These are phyloP conservation scores for Musa acuminata DNA, from an alignment of 176 grass and related monocot species.

Conservation along the genomic window DNA sequence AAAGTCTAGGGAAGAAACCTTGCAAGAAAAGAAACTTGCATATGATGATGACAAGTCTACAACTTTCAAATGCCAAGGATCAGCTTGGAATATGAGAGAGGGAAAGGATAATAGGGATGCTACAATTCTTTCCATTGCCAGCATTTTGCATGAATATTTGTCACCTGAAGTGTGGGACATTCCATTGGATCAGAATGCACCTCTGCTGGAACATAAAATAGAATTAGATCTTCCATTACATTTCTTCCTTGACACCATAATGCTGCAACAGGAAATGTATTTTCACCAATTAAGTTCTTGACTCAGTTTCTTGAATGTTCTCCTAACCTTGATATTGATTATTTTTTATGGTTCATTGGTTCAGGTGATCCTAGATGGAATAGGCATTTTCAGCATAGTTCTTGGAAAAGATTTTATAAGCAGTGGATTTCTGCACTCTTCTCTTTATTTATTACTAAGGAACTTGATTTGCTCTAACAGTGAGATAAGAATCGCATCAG, in stretches of 20 bases:
- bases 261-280: constrained; percentile 63
- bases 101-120: constrained; percentile 33
- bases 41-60: too few relatives aligned
- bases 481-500: constrained; percentile 76
- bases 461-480: constrained; percentile 73
- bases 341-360: constrained; percentile 2
- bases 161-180: constrained; percentile 78
- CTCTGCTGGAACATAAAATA: constrained; percentile 19
- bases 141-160: constrained; percentile 76
- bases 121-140: constrained; percentile 60
- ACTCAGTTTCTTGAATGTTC: constrained; percentile 19
- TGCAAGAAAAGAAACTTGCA: too few relatives aligned
- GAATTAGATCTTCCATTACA: constrained; percentile 50
- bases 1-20: too few relatives aligned
- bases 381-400: constrained; percentile 70
- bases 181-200: constrained; percentile 51
- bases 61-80: constrained; percentile 20
- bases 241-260: constrained; percentile 61
- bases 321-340: constrained; percentile 22
- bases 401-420: constrained; percentile 71
- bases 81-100: constrained; percentile 41
- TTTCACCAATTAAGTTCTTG: constrained; percentile 9
- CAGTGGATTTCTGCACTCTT: constrained; percentile 93
- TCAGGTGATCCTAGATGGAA: constrained; percentile 90
- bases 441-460: constrained; percentile 70